Evolutionary conservation across 306 rosid genomes (phyloP).

Genomic region (Cucurbita maxima): DNA sequence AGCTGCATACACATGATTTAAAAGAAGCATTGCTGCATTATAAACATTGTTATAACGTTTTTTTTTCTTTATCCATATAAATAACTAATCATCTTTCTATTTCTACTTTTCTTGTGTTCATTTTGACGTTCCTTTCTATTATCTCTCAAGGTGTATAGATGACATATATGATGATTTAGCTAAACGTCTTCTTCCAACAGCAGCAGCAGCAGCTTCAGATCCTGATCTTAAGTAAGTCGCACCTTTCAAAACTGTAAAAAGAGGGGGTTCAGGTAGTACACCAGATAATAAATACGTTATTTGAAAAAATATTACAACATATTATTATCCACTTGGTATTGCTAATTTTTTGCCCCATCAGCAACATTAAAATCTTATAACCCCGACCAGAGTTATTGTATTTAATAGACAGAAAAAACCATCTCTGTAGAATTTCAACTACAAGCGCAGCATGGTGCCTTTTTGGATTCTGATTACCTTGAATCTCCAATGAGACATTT

Average conservation of each 20-base stretch:
- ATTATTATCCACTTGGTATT: background rate
- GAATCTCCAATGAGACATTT: background rate
- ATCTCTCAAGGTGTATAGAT: slow-evolving; percentile 34
- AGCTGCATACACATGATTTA: background rate
- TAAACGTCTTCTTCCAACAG: slow-evolving; percentile 36
- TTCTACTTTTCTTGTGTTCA: background rate
- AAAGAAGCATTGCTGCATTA: background rate
- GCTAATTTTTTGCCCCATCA: background rate
- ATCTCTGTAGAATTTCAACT: background rate
- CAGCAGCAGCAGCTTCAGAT: slow-evolving; percentile 25
- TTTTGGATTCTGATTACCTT: background rate
- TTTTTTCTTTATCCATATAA: background rate
- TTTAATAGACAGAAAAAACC: background rate
- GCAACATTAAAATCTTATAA: background rate
- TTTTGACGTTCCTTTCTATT: slow-evolving; percentile 1
- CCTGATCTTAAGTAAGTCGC: slow-evolving; percentile 49
- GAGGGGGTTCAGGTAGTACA: background rate
- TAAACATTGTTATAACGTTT: background rate
- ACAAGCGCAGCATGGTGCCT: background rate
- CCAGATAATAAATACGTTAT: background rate
- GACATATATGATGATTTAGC: slow-evolving; percentile 73
- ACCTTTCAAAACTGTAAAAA: slow-evolving; percentile 6
- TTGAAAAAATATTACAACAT: background rate
- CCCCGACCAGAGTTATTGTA: background rate
- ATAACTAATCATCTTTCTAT: background rate